phyloP scores from a whole-genome alignment of 768 basidiomycete genomes.

The Xanthoconium stramineum region DNA sequence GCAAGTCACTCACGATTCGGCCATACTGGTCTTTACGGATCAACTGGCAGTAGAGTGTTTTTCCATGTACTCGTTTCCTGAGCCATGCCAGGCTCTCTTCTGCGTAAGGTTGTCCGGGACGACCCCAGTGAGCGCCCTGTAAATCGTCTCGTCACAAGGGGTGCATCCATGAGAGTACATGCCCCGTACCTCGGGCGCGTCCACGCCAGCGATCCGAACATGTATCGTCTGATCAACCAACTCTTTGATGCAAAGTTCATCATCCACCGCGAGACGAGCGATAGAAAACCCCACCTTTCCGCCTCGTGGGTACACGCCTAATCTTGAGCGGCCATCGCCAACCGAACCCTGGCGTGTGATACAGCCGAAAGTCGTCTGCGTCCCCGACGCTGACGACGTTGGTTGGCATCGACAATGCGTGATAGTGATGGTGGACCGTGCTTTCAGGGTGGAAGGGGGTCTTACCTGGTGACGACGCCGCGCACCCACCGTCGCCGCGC shows the following conservation, averaged over 20 bases:
- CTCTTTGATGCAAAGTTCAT: conserved; percentile 37
- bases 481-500: conserved; percentile 62
- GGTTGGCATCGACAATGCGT: background rate
- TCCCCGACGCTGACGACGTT: conserved; percentile 64
- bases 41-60: conserved; percentile 67
- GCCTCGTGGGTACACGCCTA: conserved; percentile 53
- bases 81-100: conserved; percentile 78
- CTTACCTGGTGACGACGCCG: conserved; percentile 78
- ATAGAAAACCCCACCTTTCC: conserved; percentile 46
- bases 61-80: conserved; percentile 51
- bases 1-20: conserved; percentile 62
- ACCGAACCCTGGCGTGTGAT: conserved; percentile 78
- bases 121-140: conserved; percentile 62
- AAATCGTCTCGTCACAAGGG: background rate
- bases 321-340: conserved; percentile 74
- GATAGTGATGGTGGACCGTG: background rate
- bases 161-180: no score
- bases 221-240: conserved; percentile 80
- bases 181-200: conserved; percentile 79
- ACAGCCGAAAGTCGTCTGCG: conserved; percentile 81
- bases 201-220: conserved; percentile 85
- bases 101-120: conserved; percentile 69
- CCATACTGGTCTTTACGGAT: conserved; percentile 78
- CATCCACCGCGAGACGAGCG: background rate
- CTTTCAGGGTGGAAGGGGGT: background rate